Percentiles rank a stretch among this genome's conserved stretches.
Conservation (phyloP, 495 filamentous ascomycete genomes). For the Talaromyces liani region DNA sequence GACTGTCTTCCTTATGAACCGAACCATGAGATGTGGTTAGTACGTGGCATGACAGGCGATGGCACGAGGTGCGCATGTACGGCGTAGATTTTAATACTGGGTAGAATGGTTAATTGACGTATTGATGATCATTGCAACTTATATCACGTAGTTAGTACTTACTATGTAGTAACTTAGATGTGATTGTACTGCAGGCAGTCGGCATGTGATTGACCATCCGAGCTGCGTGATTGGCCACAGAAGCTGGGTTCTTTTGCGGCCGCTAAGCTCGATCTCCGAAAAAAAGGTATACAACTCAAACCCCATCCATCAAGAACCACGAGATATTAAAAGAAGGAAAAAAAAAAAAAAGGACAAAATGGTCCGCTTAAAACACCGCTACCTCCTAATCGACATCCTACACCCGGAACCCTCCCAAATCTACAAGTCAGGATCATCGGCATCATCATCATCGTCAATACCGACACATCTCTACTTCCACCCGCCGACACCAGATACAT, state of each 20-base stretch:
- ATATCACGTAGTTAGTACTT: not conserved
- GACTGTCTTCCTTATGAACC: slow-evolving; percentile 10
- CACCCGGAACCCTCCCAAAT: slow-evolving; percentile 55
- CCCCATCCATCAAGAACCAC: too few species aligned
- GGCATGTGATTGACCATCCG: not conserved
- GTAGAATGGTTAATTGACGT: slow-evolving; percentile 6
- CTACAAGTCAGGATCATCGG: not conserved
- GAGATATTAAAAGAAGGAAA: too few species aligned
- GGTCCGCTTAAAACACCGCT: slow-evolving; percentile 94
- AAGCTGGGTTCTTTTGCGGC: not conserved
- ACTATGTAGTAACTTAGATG: not conserved
- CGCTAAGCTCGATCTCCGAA: not conserved
- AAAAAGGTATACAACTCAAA: not conserved
- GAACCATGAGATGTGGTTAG: not conserved
- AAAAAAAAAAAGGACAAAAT: slow-evolving; percentile 35
- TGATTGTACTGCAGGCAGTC: not conserved
- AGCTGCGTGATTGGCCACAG: not conserved
- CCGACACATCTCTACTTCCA: slow-evolving; percentile 57
- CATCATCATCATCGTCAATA: slow-evolving; percentile 1
- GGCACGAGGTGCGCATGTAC: slow-evolving; percentile 9
- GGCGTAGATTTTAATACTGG: slow-evolving; percentile 10
- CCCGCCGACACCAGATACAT: slow-evolving; percentile 59
- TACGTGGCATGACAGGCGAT: slow-evolving; percentile 4
- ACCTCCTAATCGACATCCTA: slow-evolving; percentile 84
- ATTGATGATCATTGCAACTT: not conserved